These are phyloP conservation scores for Trichomonas tenax DNA, from an alignment of 208 protist genomes.

Conservation along the genomic window DNA sequence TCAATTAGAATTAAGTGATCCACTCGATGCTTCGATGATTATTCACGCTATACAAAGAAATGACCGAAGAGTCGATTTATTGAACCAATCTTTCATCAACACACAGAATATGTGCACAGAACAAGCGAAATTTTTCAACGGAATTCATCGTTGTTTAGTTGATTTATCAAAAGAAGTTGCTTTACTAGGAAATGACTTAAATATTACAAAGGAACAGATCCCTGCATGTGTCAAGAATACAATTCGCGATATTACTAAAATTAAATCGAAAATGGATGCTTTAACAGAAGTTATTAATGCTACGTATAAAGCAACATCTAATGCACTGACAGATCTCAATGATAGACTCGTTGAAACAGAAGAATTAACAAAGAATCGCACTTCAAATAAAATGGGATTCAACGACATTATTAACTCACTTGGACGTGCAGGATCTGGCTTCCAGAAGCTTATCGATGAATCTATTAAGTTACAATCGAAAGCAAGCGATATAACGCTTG, in stretches of 20 bases:
- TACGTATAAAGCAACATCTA: background rate
- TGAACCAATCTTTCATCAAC: background rate
- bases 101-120: background rate
- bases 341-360: background rate
- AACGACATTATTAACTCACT: background rate
- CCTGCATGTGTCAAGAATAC: background rate
- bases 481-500: background rate
- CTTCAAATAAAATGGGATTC: background rate
- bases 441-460: background rate
- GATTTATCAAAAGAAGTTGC: background rate
- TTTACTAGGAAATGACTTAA: background rate
- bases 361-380: background rate
- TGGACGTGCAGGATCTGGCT: background rate
- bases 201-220: background rate
- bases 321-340: background rate
- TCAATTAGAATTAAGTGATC: background rate
- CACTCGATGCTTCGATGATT: background rate
- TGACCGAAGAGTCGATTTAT: background rate
- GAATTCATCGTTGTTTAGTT: background rate
- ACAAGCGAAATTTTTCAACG: background rate
- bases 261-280: background rate
- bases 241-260: background rate
- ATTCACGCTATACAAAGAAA: background rate
- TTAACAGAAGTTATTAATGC: background rate
- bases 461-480: background rate